Evolutionary conservation across 345 rosid species (phyloP), one percentile per base, ranked within the genome.

Genomic region (Eucalyptus fibrosa): DNA sequence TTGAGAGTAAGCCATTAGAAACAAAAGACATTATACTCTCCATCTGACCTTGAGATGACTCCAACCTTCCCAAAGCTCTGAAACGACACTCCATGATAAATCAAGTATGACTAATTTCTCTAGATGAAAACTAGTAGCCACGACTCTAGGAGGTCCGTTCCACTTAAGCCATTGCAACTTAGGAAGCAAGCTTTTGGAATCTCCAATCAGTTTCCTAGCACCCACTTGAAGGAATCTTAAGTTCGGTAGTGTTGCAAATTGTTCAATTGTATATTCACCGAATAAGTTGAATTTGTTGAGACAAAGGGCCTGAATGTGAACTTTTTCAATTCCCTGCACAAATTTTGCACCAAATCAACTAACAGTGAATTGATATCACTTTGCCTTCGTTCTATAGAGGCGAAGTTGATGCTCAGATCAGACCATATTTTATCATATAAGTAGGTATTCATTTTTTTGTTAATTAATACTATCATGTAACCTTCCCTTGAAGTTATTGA

Each of bases 231-330:
- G 26, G 26, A 53, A 53, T 21, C 24, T 53, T 53, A 53, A 19
- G 26, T 53, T 53, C 5, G 28, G 62, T 56, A 56, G 28, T 23
- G 62, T 56, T 9, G 11, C 62, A 24, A 56, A 56, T 56, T 21
- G 62, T 56, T 24, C 62, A 56, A 10, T 56, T 24, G 62, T 56
- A 4, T 8, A 56, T 56, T 24, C 30, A 18, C 26, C 0, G 4
- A 3, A 6, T 53, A 19, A 53, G 56, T 7, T 18, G 21, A 7
- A 53, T 53, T 53, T 7, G 56, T 53, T 7, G 4, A 55, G 9
- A 55, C 26, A 2, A 9, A 23, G 6, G 3, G 62, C 62, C 7
- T 2, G 62, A 9, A 56, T 30, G 0, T 1, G 1, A 56, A 24
- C 3, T 8, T 56, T 56, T 56, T 56, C 12, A 56, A 56, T 21